A percentile compares a stretch with the other conserved stretches of the same genome.
Evolutionary conservation across 1,284 basidiomycete genomes (phyloP).

Genomic region (Pyrrhoderma lamaoense): DNA sequence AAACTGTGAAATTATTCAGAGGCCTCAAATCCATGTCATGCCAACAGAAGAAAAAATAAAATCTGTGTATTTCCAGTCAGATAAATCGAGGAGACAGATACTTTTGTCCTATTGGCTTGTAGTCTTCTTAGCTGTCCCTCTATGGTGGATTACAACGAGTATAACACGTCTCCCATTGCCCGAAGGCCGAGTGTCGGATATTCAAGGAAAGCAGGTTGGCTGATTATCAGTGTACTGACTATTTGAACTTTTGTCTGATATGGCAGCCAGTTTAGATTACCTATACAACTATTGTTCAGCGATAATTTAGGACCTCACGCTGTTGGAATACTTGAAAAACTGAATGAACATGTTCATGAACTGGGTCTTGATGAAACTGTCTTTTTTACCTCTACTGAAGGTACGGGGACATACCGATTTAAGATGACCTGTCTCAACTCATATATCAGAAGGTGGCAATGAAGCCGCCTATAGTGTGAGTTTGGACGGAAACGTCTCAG

Average conservation of each 20-base stretch:
- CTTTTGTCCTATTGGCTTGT: slow-evolving; percentile 70
- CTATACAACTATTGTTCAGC: slow-evolving; percentile 45
- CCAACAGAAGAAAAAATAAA: slow-evolving; percentile 1
- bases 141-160: slow-evolving; percentile 87
- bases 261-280: slow-evolving; percentile 32
- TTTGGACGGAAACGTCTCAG: neutral
- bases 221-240: neutral
- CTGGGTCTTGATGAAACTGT: slow-evolving; percentile 4
- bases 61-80: slow-evolving; percentile 45
- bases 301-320: neutral
- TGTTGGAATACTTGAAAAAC: neutral
- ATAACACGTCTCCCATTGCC: slow-evolving; percentile 77
- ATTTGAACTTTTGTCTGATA: neutral
- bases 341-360: slow-evolving; percentile 5
- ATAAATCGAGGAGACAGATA: slow-evolving; percentile 44
- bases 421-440: no score
- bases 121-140: slow-evolving; percentile 65
- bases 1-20: no score
- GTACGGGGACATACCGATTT: neutral
- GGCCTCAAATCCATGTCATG: no score
- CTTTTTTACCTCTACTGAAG: neutral
- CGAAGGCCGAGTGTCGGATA: slow-evolving; percentile 48
- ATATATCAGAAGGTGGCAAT: neutral
- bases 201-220: slow-evolving; percentile 34
- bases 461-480: slow-evolving; percentile 4